A percentile compares a stretch with the other conserved stretches of the same genome.
These are phyloP conservation scores for Neofusicoccum kwambonambiense DNA, from an alignment of 2,329 filamentous ascomycete species.

Conservation along the genomic window DNA sequence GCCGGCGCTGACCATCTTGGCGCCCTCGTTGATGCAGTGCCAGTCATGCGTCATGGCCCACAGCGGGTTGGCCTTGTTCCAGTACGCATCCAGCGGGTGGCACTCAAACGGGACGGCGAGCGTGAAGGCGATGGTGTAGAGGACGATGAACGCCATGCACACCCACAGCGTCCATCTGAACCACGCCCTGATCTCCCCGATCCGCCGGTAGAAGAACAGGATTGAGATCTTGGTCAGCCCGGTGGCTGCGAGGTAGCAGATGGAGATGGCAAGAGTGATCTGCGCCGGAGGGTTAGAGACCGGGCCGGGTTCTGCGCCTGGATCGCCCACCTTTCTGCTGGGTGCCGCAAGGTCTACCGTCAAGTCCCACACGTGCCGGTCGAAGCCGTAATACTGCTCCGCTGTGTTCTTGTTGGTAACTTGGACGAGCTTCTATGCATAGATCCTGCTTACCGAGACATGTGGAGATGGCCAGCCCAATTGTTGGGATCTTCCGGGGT, in stretches of 20 bases:
- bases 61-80: slow-evolving; percentile 35
- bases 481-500: background rate
- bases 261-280: slow-evolving; percentile 26
- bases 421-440: too few species aligned
- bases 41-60: slow-evolving; percentile 33
- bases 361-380: slow-evolving; percentile 1
- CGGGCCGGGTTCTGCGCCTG: background rate
- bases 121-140: slow-evolving; percentile 40
- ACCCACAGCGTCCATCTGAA: slow-evolving; percentile 40
- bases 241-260: slow-evolving; percentile 28
- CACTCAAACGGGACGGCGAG: slow-evolving; percentile 38
- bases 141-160: slow-evolving; percentile 39
- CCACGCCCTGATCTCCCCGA: slow-evolving; percentile 33
- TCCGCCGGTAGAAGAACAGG: slow-evolving; percentile 43
- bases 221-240: slow-evolving; percentile 36
- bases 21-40: slow-evolving; percentile 38
- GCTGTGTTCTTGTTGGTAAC: background rate
- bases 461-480: background rate
- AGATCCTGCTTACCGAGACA: background rate
- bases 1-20: slow-evolving; percentile 39
- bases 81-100: slow-evolving; percentile 41
- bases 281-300: background rate
- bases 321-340: background rate
- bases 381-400: background rate
- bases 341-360: background rate